Percentiles rank a stretch among this genome's conserved stretches.
phyloP scores from a whole-genome alignment of 176 grass and related monocot genomes.

The Carex pumila region DNA sequence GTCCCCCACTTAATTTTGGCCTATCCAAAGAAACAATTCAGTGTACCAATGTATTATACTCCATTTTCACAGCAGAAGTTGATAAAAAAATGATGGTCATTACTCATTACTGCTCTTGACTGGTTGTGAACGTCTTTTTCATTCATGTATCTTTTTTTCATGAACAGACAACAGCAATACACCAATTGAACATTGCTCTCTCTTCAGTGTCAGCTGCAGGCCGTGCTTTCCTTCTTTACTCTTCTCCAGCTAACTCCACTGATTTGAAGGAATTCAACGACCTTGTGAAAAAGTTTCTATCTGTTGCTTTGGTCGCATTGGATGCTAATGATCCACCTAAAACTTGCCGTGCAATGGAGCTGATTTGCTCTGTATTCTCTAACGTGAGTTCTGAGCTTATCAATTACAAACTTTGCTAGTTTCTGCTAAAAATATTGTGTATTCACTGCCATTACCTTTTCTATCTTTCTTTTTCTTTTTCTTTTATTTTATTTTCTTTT shows the following conservation, averaged over 20 bases:
- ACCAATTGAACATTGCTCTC: slow-evolving; percentile 84
- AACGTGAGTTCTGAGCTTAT: slow-evolving; percentile 45
- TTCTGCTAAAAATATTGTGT: neutral
- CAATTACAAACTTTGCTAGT: neutral
- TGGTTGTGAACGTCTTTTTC: neutral
- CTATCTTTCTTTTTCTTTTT: neutral
- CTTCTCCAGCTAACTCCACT: slow-evolving; percentile 33
- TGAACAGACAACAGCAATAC: slow-evolving; percentile 79
- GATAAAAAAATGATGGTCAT: neutral
- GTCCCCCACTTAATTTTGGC: neutral
- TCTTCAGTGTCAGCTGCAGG: slow-evolving; percentile 84
- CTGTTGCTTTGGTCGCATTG: slow-evolving; percentile 89
- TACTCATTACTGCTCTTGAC: neutral
- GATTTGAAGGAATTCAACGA: slow-evolving; percentile 42
- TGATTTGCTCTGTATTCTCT: slow-evolving; percentile 95
- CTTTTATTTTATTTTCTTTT: slow-evolving; percentile 18
- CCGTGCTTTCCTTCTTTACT: slow-evolving; percentile 65
- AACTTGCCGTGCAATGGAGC: slow-evolving; percentile 79
- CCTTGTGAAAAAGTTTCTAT: slow-evolving; percentile 61
- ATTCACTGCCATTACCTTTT: neutral
- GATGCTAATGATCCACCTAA: slow-evolving; percentile 99
- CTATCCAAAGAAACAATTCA: neutral
- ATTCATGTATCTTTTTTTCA: slow-evolving; percentile 1
- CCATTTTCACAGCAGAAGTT: slow-evolving; percentile 15
- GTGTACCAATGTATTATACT: neutral